These are phyloP conservation scores for Penicillium waksmanii DNA, from an alignment of 495 filamentous ascomycete species.

Conservation along the genomic window DNA sequence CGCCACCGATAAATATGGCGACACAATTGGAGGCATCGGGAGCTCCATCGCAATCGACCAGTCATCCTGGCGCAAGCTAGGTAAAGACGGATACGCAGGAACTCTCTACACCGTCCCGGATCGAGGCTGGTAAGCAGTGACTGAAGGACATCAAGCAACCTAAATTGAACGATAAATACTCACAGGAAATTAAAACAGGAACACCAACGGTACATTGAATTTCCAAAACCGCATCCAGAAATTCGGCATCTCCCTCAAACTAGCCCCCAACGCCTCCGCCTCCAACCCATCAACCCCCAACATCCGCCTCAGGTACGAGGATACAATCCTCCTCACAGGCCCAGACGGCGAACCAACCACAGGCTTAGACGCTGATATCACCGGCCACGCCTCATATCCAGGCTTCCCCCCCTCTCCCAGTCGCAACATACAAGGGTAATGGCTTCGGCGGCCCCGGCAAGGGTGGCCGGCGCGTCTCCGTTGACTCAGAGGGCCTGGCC, in stretches of 20 bases:
- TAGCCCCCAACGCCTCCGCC: conserved; percentile 56
- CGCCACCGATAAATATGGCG: conserved; percentile 69
- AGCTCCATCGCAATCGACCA: conserved; percentile 68
- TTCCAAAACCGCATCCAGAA: conserved; percentile 76
- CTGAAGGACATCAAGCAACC: neutral
- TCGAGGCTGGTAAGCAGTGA: conserved; percentile 62
- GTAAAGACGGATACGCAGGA: conserved; percentile 61
- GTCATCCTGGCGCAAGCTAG: conserved; percentile 62
- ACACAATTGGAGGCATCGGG: conserved; percentile 73
- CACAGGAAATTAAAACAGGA: conserved; percentile 36
- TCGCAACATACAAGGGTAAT: conserved; percentile 68
- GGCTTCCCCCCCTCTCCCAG: conserved; percentile 68
- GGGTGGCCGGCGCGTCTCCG: conserved; percentile 62
- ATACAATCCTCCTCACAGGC: conserved; percentile 69
- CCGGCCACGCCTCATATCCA: conserved; percentile 53
- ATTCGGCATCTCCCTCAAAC: conserved; percentile 62
- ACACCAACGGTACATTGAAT: conserved; percentile 76
- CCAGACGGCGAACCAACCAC: conserved; percentile 71
- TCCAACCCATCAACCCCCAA: conserved; percentile 64
- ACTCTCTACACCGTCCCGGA: conserved; percentile 70
- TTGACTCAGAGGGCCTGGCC: conserved; percentile 76
- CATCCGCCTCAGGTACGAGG: conserved; percentile 64
- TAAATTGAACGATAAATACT: neutral
- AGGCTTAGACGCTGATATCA: conserved; percentile 68
- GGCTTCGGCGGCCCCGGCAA: conserved; percentile 68